Evolutionary conservation across 345 rosid species (phyloP).

Genomic region (Crucihimalaya himalaica): DNA sequence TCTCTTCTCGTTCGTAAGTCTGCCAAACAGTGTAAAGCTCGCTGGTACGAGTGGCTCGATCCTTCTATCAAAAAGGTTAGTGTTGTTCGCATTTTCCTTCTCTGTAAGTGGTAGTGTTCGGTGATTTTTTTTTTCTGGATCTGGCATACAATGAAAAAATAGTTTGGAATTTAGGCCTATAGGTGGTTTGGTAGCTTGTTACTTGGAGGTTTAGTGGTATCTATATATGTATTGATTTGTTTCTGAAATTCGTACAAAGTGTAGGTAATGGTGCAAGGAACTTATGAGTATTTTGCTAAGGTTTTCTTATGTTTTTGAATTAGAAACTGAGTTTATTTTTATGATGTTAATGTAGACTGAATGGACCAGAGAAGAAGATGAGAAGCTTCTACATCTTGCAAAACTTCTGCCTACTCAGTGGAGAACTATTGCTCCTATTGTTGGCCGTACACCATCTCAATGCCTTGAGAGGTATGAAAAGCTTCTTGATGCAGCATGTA

Average conservation of each 20-base stretch:
- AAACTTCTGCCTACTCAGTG: conserved; percentile 98
- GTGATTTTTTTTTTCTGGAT: conserved; percentile 9
- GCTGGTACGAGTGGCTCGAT: conserved; percentile 99
- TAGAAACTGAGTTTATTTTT: conserved; percentile 22
- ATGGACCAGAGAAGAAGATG: conserved; percentile 99
- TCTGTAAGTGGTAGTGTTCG: background rate
- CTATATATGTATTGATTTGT: background rate
- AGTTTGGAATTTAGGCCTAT: conserved; percentile 6
- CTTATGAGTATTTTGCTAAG: background rate
- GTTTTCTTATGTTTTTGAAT: background rate
- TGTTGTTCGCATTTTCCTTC: background rate
- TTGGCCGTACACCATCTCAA: conserved; percentile 98
- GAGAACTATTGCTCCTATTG: conserved; percentile 99
- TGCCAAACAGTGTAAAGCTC: conserved; percentile 99
- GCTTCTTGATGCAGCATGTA: conserved; percentile 96
- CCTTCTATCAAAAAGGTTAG: conserved; percentile 94
- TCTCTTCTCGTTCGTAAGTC: conserved; percentile 98
- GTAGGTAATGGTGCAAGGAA: background rate
- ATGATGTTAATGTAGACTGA: conserved; percentile 64
- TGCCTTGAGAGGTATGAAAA: conserved; percentile 98
- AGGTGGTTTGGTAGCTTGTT: conserved; percentile 9
- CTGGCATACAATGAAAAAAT: background rate
- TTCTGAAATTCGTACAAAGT: background rate
- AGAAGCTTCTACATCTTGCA: conserved; percentile 97
- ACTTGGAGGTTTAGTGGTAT: background rate